Evolutionary conservation across 2,329 filamentous ascomycete genomes (phyloP), one percentile per base, ranked within the genome.

Genomic region (Monosporascus sp.): DNA sequence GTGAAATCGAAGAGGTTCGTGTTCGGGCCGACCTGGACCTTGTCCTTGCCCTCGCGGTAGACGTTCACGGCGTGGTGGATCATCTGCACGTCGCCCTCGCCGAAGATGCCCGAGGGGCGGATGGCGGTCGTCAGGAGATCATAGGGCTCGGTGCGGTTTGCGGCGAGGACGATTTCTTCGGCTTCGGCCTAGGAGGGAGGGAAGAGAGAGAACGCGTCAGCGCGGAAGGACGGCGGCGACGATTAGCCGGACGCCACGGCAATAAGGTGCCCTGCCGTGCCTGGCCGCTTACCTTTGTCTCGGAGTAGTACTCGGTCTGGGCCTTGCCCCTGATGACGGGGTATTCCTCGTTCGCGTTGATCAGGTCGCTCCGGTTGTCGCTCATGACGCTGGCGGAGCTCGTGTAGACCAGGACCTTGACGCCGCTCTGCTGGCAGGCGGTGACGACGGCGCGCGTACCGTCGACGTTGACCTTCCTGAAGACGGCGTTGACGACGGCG

Each of bases 61-160:
- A 89, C 84, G 57, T 85, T 81, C 64, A 96, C 77, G 58, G 97
- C 81, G 61, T 87, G 84, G 58, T 86, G 82, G 37, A 93, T 83
- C 16, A 86, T 72, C 67, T 91, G 87, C 51, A 84, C 82, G 74
- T 99, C 94, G 63, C 89, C 89, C 67, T 94, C 90, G 64, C 93
- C 93, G 66, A 96, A 90, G 70, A 97, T 95, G 60, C 90, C 90
- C 14, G 91, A 88, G 7, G 92, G 90, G 17, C 94, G 89, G 59
- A 97, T 81, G 31, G 91, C 79, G 65, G 82, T 82, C n/a, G 91
- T 96, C 9, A 89, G 77, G 70, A 96, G 84, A 44, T 75, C 74
- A 50, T 77, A 53, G 65, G 79, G 61, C 63, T 72, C 77, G 49
- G 74, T 60, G 56, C 85, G 83, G 78, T 91, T 94, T 65, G 88